Percentiles rank a stretch among this genome's conserved stretches.
These are phyloP conservation scores for Aegilops speltoides DNA, from an alignment of 176 grass and related monocot genomes.

Conservation along the genomic window DNA sequence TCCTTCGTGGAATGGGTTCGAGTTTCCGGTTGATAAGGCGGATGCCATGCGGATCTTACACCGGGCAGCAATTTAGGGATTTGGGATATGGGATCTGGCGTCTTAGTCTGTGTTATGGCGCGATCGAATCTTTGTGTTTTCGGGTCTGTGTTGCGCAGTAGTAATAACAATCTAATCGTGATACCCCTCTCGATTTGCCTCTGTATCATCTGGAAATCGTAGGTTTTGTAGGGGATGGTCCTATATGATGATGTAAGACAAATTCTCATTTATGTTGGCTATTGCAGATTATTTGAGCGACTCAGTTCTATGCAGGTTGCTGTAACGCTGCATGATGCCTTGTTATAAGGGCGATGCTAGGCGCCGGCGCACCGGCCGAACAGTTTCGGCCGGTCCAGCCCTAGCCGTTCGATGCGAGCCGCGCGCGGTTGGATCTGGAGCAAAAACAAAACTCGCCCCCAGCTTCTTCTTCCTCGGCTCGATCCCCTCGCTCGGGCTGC, in stretches of 20 bases:
- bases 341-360: too few species aligned
- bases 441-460: too few species aligned
- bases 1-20: not conserved
- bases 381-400: too few species aligned
- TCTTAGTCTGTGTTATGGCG: not conserved
- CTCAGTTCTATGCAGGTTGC: not conserved
- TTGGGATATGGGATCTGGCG: not conserved
- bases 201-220: not conserved
- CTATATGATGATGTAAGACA: not conserved
- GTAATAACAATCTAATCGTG: not conserved
- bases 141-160: not conserved
- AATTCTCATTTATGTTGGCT: not conserved
- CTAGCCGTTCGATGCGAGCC: too few species aligned
- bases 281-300: not conserved
- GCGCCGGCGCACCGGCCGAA: too few species aligned
- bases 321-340: not conserved
- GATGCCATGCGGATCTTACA: slow-evolving; percentile 13
- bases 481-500: too few species aligned
- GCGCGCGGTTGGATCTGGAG: too few species aligned
- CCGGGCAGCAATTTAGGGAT: not conserved
- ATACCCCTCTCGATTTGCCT: not conserved
- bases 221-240: not conserved
- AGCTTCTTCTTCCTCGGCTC: too few species aligned
- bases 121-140: not conserved
- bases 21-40: not conserved